These are phyloP conservation scores for Venturia nashicola DNA, from an alignment of 2,329 filamentous ascomycete genomes.

Conservation along the genomic window DNA sequence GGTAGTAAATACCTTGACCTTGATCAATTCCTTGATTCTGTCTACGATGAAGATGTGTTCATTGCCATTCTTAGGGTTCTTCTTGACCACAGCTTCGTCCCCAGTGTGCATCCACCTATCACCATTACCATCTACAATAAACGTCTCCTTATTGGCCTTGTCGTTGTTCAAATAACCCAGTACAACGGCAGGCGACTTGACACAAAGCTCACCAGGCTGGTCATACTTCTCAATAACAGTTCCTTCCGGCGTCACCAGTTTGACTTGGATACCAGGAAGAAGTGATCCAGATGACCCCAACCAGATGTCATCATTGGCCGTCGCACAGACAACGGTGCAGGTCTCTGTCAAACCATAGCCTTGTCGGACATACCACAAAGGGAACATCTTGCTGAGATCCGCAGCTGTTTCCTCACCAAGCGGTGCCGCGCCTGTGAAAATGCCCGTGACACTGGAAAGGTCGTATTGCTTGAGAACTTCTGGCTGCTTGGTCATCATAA, in stretches of 20 bases:
- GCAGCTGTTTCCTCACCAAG: constrained; percentile 60
- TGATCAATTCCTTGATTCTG: constrained; percentile 67
- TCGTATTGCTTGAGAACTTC: constrained; percentile 54
- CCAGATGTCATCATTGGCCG: constrained; percentile 50
- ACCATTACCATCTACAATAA: constrained; percentile 49
- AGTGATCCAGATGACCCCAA: constrained; percentile 62
- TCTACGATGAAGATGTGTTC: constrained; percentile 83
- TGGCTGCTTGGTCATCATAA: constrained; percentile 57
- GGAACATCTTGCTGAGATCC: constrained; percentile 49
- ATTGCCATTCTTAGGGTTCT: constrained; percentile 45
- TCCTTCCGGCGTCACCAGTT: constrained; percentile 55
- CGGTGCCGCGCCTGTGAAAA: constrained; percentile 70
- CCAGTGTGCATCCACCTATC: constrained; percentile 68
- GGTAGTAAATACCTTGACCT: constrained; percentile 50
- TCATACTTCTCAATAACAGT: constrained; percentile 59
- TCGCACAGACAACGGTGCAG: constrained; percentile 53
- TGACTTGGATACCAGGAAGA: constrained; percentile 50
- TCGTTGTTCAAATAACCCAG: constrained; percentile 82
- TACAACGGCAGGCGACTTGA: constrained; percentile 65
- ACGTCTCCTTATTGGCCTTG: constrained; percentile 71
- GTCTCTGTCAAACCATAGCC: constrained; percentile 75
- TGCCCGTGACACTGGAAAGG: constrained; percentile 49
- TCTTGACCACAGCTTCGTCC: constrained; percentile 64
- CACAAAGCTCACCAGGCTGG: constrained; percentile 66
- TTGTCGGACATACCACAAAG: constrained; percentile 54